These are phyloP conservation scores for Ziziphus jujuba DNA, from an alignment of 306 rosid genomes.

Conservation along the genomic window DNA sequence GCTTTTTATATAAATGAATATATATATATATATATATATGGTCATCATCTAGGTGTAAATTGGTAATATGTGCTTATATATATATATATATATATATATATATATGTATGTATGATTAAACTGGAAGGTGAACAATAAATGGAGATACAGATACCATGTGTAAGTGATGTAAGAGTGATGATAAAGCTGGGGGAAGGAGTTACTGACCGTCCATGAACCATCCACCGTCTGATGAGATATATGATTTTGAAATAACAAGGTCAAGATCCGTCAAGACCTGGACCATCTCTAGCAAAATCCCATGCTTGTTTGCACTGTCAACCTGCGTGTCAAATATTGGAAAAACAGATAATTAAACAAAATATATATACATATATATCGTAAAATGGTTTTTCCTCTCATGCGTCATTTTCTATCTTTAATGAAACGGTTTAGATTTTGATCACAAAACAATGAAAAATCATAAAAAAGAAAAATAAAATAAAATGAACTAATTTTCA, in stretches of 20 bases:
- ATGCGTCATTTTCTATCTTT: constrained; percentile 12
- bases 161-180: neutral
- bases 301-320: constrained; percentile 92
- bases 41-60: no score
- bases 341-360: neutral
- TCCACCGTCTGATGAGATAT: constrained; percentile 93
- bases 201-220: constrained; percentile 95
- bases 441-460: neutral
- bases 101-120: no score
- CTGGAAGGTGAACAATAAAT: neutral
- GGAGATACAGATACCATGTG: neutral
- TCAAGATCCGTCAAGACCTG: constrained; percentile 94
- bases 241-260: constrained; percentile 86
- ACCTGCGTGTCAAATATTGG: constrained; percentile 54
- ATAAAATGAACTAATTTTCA: neutral
- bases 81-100: neutral
- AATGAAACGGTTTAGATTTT: neutral
- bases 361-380: neutral
- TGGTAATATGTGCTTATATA: neutral
- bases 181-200: neutral
- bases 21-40: no score
- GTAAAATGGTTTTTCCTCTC: neutral
- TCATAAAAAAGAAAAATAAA: neutral
- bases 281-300: constrained; percentile 93
- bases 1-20: no score